Conservation (phyloP, 495 filamentous ascomycete genomes). For the Aspergillus bridgeri region DNA sequence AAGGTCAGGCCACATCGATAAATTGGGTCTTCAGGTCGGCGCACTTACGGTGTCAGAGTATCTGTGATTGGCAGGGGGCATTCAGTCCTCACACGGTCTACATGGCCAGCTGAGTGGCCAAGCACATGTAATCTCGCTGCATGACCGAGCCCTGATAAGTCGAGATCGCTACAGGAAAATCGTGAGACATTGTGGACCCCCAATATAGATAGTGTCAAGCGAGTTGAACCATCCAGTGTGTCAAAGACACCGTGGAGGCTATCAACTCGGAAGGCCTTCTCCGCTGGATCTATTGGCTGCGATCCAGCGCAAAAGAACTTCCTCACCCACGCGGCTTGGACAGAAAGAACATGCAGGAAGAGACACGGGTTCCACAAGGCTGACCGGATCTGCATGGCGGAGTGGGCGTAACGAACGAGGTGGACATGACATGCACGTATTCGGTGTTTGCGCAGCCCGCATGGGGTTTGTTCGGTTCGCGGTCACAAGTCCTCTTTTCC, state of each 20-base stretch:
- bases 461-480: no score
- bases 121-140: neutral
- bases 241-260: neutral
- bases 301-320: neutral
- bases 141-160: neutral
- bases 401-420: neutral
- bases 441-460: no score
- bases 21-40: neutral
- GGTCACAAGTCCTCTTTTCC: no score
- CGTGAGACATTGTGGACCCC: neutral
- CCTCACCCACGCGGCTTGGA: conserved; percentile 2
- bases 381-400: neutral
- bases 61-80: neutral
- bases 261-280: neutral
- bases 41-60: neutral
- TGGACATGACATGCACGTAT: neutral
- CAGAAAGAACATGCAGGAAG: neutral
- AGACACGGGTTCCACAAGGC: neutral
- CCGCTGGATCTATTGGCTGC: neutral
- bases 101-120: neutral
- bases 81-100: neutral
- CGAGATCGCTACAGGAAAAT: neutral
- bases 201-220: neutral
- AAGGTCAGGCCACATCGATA: neutral
- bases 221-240: neutral